These are phyloP conservation scores for Termitomyces eurrhizus DNA, from an alignment of 768 basidiomycete species.

Conservation along the genomic window DNA sequence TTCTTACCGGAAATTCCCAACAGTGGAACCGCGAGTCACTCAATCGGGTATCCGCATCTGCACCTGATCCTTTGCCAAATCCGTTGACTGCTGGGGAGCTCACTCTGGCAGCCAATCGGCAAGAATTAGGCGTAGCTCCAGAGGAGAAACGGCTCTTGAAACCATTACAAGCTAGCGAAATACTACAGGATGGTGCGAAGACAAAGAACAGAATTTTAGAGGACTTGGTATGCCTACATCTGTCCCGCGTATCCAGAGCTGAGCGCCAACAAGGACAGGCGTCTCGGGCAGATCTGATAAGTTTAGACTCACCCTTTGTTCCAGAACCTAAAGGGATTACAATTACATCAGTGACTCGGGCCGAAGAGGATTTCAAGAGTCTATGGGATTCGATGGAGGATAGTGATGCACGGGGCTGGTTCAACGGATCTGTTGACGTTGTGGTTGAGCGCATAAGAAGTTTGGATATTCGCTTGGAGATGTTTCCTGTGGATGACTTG, in stretches of 20 bases:
- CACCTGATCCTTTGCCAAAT: slow-evolving; percentile 19
- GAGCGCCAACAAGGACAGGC: slow-evolving; percentile 16
- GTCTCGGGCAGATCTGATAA: slow-evolving; percentile 56
- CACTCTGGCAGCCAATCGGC: slow-evolving; percentile 33
- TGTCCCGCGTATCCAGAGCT: background rate
- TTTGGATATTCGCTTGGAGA: slow-evolving; percentile 38
- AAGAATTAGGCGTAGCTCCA: slow-evolving; percentile 25
- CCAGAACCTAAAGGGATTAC: slow-evolving; percentile 32
- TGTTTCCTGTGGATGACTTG: slow-evolving; percentile 48
- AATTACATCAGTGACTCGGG: slow-evolving; percentile 2
- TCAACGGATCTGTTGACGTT: slow-evolving; percentile 48
- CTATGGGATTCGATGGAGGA: slow-evolving; percentile 54
- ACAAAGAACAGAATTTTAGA: slow-evolving; percentile 9
- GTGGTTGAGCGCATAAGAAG: slow-evolving; percentile 53
- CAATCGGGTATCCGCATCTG: slow-evolving; percentile 22
- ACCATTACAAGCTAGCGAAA: background rate
- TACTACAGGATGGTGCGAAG: background rate
- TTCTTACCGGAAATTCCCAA: slow-evolving; percentile 29
- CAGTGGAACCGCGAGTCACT: slow-evolving; percentile 26
- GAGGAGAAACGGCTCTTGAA: slow-evolving; percentile 15
- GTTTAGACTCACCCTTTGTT: slow-evolving; percentile 69
- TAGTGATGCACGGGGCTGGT: slow-evolving; percentile 63
- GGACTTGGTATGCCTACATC: slow-evolving; percentile 16
- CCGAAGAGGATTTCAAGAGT: slow-evolving; percentile 43
- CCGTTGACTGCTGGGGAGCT: slow-evolving; percentile 42